phyloP scores from a whole-genome alignment of 345 rosid species.

The Xanthoceras sorbifolium region DNA sequence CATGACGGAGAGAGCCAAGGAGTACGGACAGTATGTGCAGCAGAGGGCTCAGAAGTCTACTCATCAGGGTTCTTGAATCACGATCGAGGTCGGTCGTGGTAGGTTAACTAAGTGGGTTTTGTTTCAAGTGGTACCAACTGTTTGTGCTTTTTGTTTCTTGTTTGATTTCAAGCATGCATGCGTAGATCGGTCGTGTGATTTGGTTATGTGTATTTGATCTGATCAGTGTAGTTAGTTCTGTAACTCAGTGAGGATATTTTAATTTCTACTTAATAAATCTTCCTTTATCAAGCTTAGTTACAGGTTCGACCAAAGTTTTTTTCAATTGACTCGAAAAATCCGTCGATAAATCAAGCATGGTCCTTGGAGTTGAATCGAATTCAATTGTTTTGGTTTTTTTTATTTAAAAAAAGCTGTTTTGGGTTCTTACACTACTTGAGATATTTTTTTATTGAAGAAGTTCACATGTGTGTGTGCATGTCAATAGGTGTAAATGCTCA shows the following conservation, averaged over 20 bases:
- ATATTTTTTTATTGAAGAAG: no score
- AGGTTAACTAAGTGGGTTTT: not conserved
- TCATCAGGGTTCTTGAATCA: conserved; percentile 21
- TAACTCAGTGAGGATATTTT: not conserved
- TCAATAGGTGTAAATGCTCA: not conserved
- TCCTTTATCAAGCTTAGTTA: not conserved
- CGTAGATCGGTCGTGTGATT: not conserved
- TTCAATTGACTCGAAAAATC: no score
- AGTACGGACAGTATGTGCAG: conserved; percentile 56
- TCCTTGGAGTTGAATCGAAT: not conserved
- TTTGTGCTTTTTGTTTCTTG: not conserved
- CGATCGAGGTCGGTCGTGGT: not conserved
- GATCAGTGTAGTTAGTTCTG: not conserved
- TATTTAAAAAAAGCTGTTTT: no score
- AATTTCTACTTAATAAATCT: conserved; percentile 5
- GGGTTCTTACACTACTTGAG: not conserved
- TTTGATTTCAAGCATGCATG: not conserved
- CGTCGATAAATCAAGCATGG: no score
- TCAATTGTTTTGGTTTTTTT: not conserved
- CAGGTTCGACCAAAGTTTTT: not conserved
- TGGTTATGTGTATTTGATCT: not conserved
- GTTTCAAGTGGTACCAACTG: not conserved
- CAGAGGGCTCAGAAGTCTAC: conserved; percentile 46
- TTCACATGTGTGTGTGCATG: not conserved
- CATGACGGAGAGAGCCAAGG: conserved; percentile 53